A percentile compares a stretch with the other conserved stretches of the same genome.
Conservation (phyloP, 257 asterid genomes). For the Rauvolfia tetraphylla region DNA sequence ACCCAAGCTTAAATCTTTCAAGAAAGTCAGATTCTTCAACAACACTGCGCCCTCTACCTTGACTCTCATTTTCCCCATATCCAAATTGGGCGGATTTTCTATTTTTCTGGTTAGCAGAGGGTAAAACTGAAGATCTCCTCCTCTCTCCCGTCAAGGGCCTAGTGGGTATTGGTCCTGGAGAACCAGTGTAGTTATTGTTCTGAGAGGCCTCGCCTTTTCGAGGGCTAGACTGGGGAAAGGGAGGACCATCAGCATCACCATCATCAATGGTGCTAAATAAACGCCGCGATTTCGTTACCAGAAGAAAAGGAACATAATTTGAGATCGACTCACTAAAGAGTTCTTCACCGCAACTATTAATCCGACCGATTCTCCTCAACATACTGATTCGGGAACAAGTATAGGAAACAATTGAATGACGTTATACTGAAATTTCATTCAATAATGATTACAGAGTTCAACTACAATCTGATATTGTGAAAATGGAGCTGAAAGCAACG, state of each 20-base stretch:
- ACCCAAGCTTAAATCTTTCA: constrained; percentile 70
- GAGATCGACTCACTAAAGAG: not conserved
- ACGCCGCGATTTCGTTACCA: constrained; percentile 4
- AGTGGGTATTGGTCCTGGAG: constrained; percentile 22
- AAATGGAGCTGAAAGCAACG: not conserved
- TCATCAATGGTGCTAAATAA: constrained; percentile 14
- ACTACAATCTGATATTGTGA: not conserved
- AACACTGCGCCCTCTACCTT: constrained; percentile 14
- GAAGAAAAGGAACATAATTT: not conserved
- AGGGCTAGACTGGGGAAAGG: not conserved
- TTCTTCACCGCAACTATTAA: not conserved
- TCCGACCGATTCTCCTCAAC: constrained; percentile 5
- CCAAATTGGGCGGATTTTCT: not conserved
- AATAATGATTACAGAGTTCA: too few species aligned
- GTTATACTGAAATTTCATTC: not conserved
- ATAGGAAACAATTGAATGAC: not conserved
- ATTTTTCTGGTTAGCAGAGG: constrained; percentile 4
- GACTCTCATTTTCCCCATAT: constrained; percentile 29
- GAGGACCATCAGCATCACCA: not conserved
- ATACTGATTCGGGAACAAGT: not conserved
- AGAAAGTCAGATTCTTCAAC: constrained; percentile 52
- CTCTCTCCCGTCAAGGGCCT: constrained; percentile 19
- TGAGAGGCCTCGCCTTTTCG: not conserved
- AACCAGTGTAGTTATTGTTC: not conserved
- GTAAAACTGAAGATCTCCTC: constrained; percentile 9